Conservation (phyloP, 108 stramenopile species). For the Asterionellopsis glacialis region DNA sequence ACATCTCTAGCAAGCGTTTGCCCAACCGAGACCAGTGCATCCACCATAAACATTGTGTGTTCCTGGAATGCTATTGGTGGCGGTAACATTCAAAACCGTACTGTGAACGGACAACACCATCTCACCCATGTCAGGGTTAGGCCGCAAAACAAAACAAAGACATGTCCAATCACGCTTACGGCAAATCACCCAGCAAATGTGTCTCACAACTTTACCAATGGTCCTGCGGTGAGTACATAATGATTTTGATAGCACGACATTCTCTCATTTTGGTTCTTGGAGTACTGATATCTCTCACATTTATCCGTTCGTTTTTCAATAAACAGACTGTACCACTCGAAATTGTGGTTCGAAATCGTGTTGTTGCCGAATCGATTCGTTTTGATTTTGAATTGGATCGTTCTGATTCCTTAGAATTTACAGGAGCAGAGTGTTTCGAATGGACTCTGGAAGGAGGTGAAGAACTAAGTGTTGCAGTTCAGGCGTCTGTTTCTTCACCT, state of each 20-base stretch:
- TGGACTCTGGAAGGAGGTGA: constrained; percentile 45
- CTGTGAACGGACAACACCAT: constrained; percentile 56
- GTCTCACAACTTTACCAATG: constrained; percentile 54
- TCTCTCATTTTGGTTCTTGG: neutral
- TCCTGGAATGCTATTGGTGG: constrained; percentile 45
- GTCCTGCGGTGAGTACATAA: constrained; percentile 32
- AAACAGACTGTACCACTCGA: constrained; percentile 39
- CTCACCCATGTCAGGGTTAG: constrained; percentile 48
- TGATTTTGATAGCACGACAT: too few relatives aligned
- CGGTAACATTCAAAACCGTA: constrained; percentile 11
- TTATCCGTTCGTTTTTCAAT: neutral
- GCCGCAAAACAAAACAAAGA: constrained; percentile 34
- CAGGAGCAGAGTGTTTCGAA: constrained; percentile 40
- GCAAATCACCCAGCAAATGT: constrained; percentile 45
- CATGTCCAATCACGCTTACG: constrained; percentile 59
- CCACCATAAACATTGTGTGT: constrained; percentile 57
- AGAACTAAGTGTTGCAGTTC: constrained; percentile 49
- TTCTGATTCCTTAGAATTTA: constrained; percentile 47
- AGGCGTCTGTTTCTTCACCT: constrained; percentile 44
- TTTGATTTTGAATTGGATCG: constrained; percentile 57
- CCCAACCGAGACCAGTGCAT: constrained; percentile 29
- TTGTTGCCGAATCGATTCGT: constrained; percentile 44
- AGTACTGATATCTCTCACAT: neutral
- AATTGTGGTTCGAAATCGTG: constrained; percentile 52
- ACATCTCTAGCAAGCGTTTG: constrained; percentile 66